A percentile compares a stretch with the other conserved stretches of the same genome.
phyloP scores from a whole-genome alignment of 768 basidiomycete genomes.

The Cantharellus cinnabarinus region DNA sequence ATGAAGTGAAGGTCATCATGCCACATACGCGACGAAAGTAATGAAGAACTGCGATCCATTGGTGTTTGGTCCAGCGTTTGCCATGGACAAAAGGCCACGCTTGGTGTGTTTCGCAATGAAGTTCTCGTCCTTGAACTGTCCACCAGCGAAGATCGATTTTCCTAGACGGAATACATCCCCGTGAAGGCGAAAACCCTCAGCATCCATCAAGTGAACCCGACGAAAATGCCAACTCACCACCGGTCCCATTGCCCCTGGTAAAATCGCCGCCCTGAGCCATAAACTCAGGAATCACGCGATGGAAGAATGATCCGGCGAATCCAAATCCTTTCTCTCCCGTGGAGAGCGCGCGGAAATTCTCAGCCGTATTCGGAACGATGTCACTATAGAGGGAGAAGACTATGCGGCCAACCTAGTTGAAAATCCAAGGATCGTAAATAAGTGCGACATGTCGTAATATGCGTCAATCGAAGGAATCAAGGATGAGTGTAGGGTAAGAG shows the following conservation, averaged over 20 bases:
- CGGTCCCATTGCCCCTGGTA: slow-evolving; percentile 56
- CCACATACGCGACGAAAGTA: not conserved
- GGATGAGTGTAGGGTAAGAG: too few relatives aligned
- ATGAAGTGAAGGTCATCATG: not conserved
- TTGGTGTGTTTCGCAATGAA: slow-evolving; percentile 20
- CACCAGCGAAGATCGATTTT: not conserved
- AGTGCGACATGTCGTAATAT: too few relatives aligned
- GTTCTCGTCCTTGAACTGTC: slow-evolving; percentile 16
- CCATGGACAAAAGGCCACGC: slow-evolving; percentile 27
- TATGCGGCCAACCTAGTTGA: slow-evolving; percentile 19
- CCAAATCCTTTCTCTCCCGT: slow-evolving; percentile 19
- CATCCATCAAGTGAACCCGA: too few relatives aligned
- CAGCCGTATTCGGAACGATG: slow-evolving; percentile 80
- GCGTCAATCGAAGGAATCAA: too few relatives aligned
- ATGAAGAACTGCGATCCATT: slow-evolving; percentile 13
- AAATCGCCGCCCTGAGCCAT: slow-evolving; percentile 88
- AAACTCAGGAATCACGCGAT: slow-evolving; percentile 43
- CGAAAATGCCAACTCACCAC: not conserved
- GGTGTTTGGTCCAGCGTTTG: slow-evolving; percentile 30
- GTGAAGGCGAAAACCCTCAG: slow-evolving; percentile 7
- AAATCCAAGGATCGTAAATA: too few relatives aligned
- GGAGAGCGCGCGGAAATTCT: slow-evolving; percentile 69
- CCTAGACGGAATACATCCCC: slow-evolving; percentile 17
- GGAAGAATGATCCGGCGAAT: slow-evolving; percentile 24
- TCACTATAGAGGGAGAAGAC: slow-evolving; percentile 69